phyloP scores from a whole-genome alignment of 2,329 filamentous ascomycete genomes.

The Colletotrichum spinosum region DNA sequence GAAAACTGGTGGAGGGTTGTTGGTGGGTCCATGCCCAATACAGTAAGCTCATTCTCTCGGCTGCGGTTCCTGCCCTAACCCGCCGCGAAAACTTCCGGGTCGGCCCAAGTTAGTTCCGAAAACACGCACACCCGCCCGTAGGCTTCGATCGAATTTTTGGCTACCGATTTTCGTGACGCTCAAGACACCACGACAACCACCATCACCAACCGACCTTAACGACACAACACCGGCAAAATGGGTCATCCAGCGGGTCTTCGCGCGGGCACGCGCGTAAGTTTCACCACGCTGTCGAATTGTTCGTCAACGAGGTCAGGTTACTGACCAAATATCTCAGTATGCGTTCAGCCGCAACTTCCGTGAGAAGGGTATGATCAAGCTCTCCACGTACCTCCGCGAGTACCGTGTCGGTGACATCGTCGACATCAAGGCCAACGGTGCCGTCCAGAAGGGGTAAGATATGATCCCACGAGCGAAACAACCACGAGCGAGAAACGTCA shows the following conservation, averaged over 20 bases:
- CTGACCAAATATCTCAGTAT: constrained; percentile 67
- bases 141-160: constrained; percentile 13
- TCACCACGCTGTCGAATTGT: constrained; percentile 34
- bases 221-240: constrained; percentile 68
- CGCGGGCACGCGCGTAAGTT: constrained; percentile 84
- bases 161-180: constrained; percentile 18
- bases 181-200: constrained; percentile 24
- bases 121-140: background rate
- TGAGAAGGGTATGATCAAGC: constrained; percentile 91
- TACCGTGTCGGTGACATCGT: constrained; percentile 99
- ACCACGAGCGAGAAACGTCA: background rate
- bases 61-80: constrained; percentile 1
- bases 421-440: constrained; percentile 98
- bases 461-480: constrained; percentile 35
- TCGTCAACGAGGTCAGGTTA: constrained; percentile 39
- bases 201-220: constrained; percentile 38
- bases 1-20: constrained; percentile 12
- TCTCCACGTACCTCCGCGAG: constrained; percentile 93
- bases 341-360: constrained; percentile 96
- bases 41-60: background rate
- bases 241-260: constrained; percentile 90
- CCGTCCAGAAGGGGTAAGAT: constrained; percentile 94
- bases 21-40: background rate
- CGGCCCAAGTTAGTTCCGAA: background rate
- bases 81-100: constrained; percentile 1